phyloP scores from a whole-genome alignment of 1,284 basidiomycete genomes.

The Ceraceosorus guamensis region DNA sequence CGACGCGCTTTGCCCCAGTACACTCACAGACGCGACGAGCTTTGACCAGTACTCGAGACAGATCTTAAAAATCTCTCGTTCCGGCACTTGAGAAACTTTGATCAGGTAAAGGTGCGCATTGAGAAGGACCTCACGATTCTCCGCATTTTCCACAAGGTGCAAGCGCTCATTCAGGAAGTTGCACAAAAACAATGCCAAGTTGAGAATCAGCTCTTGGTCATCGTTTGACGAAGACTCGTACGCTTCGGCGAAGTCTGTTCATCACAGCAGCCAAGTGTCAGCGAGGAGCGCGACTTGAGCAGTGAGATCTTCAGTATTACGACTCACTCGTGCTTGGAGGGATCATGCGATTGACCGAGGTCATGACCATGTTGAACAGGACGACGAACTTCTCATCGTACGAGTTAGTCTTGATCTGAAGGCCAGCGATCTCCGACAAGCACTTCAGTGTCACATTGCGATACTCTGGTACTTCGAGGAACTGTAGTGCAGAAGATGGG shows the following conservation, averaged over 20 bases:
- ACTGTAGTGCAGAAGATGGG: conserved; percentile 53
- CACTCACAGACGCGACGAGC: conserved; percentile 61
- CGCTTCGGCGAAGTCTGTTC: conserved; percentile 70
- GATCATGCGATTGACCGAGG: conserved; percentile 47
- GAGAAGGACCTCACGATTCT: conserved; percentile 79
- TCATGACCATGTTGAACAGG: conserved; percentile 68
- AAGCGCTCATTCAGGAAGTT: conserved; percentile 85
- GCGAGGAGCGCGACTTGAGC: neutral
- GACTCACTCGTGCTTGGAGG: conserved; percentile 65
- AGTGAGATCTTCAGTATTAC: neutral
- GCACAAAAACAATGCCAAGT: conserved; percentile 89
- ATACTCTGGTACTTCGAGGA: conserved; percentile 93
- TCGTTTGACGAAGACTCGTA: conserved; percentile 84
- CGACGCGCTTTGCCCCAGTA: neutral
- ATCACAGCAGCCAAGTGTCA: neutral
- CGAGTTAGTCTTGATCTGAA: conserved; percentile 84
- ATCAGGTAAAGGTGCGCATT: conserved; percentile 89
- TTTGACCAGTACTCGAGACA: conserved; percentile 98
- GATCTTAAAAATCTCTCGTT: conserved; percentile 98
- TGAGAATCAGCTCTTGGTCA: conserved; percentile 94
- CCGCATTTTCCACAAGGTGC: conserved; percentile 81
- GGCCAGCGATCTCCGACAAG: conserved; percentile 76
- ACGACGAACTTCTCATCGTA: conserved; percentile 98
- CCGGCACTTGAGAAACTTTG: conserved; percentile 95
- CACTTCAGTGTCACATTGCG: conserved; percentile 96